Percentiles rank a stretch among this genome's conserved stretches.
Conservation (phyloP, 257 asterid genomes). For the Solanum ossicruentum region DNA sequence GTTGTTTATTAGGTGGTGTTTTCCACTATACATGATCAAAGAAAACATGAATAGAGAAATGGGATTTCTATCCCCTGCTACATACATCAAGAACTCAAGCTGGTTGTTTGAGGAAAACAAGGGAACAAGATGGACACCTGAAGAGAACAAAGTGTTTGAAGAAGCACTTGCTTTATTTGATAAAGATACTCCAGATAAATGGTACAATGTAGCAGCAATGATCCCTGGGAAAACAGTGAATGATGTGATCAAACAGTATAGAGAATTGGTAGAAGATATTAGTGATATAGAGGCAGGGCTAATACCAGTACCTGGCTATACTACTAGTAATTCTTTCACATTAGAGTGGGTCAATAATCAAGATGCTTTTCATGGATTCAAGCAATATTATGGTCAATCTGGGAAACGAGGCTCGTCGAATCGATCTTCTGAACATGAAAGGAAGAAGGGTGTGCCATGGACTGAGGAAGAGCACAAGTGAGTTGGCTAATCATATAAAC, state of each 20-base stretch:
- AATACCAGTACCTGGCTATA: constrained; percentile 54
- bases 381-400: constrained; percentile 18
- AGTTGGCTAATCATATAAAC: neutral
- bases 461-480: constrained; percentile 96
- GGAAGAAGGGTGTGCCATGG: constrained; percentile 96
- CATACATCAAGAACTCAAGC: constrained; percentile 26
- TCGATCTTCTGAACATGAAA: constrained; percentile 50
- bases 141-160: constrained; percentile 38
- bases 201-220: constrained; percentile 27
- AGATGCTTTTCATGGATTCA: constrained; percentile 13
- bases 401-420: constrained; percentile 29
- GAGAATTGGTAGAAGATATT: constrained; percentile 17
- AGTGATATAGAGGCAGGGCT: constrained; percentile 71
- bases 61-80: constrained; percentile 31
- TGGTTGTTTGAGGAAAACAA: constrained; percentile 50
- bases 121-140: constrained; percentile 14
- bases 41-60: constrained; percentile 36
- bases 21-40: neutral
- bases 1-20: neutral
- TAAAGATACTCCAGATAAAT: constrained; percentile 17
- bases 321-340: constrained; percentile 28
- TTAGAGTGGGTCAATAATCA: constrained; percentile 44
- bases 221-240: constrained; percentile 18
- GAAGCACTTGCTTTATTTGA: constrained; percentile 43
- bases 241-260: constrained; percentile 17